Evolutionary conservation across 2,329 filamentous ascomycete species (phyloP), one percentile per base, ranked within the genome.

Genomic region (Diaporthe sp.): DNA sequence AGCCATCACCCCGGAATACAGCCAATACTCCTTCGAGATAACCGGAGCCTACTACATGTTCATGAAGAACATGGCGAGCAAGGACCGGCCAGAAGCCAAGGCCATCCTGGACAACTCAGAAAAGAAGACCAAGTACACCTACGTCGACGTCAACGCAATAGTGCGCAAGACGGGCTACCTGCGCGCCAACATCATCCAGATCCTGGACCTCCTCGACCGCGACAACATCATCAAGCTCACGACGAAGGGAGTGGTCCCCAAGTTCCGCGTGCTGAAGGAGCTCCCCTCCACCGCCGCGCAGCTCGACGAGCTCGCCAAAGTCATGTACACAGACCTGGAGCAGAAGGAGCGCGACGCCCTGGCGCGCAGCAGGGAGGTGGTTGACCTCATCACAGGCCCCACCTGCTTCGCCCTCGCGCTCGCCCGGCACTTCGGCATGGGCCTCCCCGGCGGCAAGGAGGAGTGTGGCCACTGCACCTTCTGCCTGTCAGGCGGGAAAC

Each of bases 341-440:
- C 79, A 80, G 1, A 87, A 88, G 1, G 91, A 93, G 78, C 78
- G 82, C n/a, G 87, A 90, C 53, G 89, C 89, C 12, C 80, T 93
- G 3, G 80, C 82, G 0, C 87, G 90, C 0, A 86, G 88, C 0
- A 82, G 88, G 28, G 81, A 88, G 25, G 85, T 93, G 4, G 83
- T 88, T 34, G 80, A 86, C n/a, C 84, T 92, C 4, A 83, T 92
- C 74, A 92, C 90, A 0, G 85, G 84, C 0, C 78, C 80, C 3
- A 80, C 82, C 28, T 93, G 91, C 78, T 89, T 91, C 74, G 87
- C 90, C 0, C 82, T 82, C 1, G 82, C 85, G 0, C 83, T 93
- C 0, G 89, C 91, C 0, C 79, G 85, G 37, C 88, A 93, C 78
- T 92, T 93, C 76, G 90, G 90, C 31, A 91, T 91, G 81, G 81